Evolutionary conservation across 495 filamentous ascomycete genomes (phyloP).

Genomic region (Ascodesmis nigricans): DNA sequence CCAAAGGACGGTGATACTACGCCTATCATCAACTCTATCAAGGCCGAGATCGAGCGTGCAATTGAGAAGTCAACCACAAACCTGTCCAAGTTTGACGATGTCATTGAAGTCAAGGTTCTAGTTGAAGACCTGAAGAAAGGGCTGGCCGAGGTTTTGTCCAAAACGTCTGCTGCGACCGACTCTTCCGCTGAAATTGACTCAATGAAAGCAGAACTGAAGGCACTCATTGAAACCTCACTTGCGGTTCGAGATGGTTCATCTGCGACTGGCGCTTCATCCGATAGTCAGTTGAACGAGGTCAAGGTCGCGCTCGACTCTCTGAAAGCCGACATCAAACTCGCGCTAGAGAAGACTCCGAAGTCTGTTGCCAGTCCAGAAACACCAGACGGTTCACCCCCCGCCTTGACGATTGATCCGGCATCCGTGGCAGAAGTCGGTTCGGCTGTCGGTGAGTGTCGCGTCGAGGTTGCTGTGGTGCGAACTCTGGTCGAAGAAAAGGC

Average conservation of each 20-base stretch:
- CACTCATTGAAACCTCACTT: background rate
- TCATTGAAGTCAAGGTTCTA: conserved; percentile 30
- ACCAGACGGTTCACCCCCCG: conserved; percentile 5
- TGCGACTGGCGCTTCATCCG: too few relatives aligned
- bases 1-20: background rate
- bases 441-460: conserved; percentile 25
- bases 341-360: conserved; percentile 11
- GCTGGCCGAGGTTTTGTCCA: background rate
- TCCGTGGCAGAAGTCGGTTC: conserved; percentile 24
- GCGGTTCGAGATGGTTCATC: too few relatives aligned
- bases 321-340: conserved; percentile 12
- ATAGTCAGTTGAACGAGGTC: too few relatives aligned
- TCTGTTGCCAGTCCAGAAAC: conserved; percentile 8
- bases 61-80: conserved; percentile 10
- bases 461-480: conserved; percentile 18
- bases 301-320: too few relatives aligned
- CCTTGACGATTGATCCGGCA: conserved; percentile 14
- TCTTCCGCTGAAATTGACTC: too few relatives aligned
- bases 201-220: background rate
- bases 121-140: conserved; percentile 28
- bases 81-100: conserved; percentile 22
- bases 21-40: background rate
- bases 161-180: too few relatives aligned
- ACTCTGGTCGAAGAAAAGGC: conserved; percentile 18
- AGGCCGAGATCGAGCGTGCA: conserved; percentile 12